Evolutionary conservation across 768 basidiomycete genomes (phyloP).

Genomic region (Kwoniella europaea): DNA sequence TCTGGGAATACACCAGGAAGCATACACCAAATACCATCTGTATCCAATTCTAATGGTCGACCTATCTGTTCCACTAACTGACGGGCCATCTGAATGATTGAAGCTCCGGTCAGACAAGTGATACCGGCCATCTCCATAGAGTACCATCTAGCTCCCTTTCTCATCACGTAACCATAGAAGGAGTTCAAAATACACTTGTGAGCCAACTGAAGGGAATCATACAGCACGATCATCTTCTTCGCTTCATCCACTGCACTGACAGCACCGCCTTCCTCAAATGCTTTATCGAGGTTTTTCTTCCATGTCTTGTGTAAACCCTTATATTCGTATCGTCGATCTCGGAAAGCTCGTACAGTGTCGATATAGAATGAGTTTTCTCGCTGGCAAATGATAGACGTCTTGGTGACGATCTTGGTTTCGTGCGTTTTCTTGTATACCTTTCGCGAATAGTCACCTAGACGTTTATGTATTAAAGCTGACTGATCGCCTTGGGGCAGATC

Average conservation of each 20-base stretch:
- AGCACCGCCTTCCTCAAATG: conserved; percentile 69
- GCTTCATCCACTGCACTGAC: conserved; percentile 92
- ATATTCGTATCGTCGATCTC: conserved; percentile 98
- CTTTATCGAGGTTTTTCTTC: conserved; percentile 94
- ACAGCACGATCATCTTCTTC: conserved; percentile 97
- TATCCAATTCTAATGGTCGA: conserved; percentile 93
- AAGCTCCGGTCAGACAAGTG: conserved; percentile 95
- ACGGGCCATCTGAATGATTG: conserved; percentile 98
- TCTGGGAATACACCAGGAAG: conserved; percentile 96
- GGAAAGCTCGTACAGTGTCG: conserved; percentile 94
- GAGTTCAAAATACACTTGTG: conserved; percentile 99
- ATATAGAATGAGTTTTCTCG: conserved; percentile 98
- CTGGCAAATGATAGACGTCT: conserved; percentile 95
- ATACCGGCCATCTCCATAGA: conserved; percentile 99
- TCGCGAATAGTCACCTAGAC: conserved; percentile 95
- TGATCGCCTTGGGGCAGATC: conserved; percentile 86
- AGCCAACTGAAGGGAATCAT: conserved; percentile 96
- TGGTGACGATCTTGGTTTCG: conserved; percentile 91
- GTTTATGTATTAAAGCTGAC: conserved; percentile 89
- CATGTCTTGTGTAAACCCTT: conserved; percentile 97
- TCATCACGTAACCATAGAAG: conserved; percentile 99
- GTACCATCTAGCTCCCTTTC: conserved; percentile 98
- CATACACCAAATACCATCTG: conserved; percentile 99
- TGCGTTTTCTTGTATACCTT: conserved; percentile 99
- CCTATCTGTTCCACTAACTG: conserved; percentile 97